Evolutionary conservation across 805 yeast genomes (phyloP), one percentile per base, ranked within the genome.

Genomic region (Ogataea ganodermae): DNA sequence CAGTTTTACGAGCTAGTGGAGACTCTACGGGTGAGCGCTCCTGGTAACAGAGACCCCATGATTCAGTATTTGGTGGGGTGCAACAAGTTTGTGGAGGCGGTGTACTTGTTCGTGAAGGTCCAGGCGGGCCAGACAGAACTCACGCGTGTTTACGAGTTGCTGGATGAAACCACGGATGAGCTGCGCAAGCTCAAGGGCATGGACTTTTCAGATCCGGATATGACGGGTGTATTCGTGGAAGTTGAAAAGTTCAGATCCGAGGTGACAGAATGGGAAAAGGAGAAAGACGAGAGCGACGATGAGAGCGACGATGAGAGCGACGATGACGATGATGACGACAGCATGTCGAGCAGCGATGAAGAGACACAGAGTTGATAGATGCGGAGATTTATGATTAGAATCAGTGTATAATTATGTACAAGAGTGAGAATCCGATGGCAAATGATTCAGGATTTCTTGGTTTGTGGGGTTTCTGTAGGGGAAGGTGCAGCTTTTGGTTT

Each of bases 11-110:
- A 68, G 23, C 55, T 60, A 13, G 53, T 73, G 13, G 70, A 68
- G 17, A 71, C 70, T 35, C 51, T 76, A 28, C 48, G 69, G 20
- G 64, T 75, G 43, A 65, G 66, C 41, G 74, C 74, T 6, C 81
- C 81, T 1, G 75, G 64, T 50, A 62, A 60, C 37, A 51, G 51
- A 4, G 78, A 76, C 42, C 78, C 78, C 1, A 61, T 58, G n/a
- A 61, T 74, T 23, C 63, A 64, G 36, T 76, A 68, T 53, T 50
- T 75, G 28, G 42, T 60, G 41, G 71, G 47, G 3, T 39, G 62
- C 42, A 53, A 53, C 44, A 51, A 54, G 18, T 52, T 57, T 23
- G 30, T 62, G 8, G 59, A 62, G 46, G 54, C 53, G 2, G 16
- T 52, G 24, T 54, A 59, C 30, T 13, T 44, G 24, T 50, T 43